Base-by-base conservation (phyloP, 192 early-diverging fungal genomes). In the Podila horticola region DNA sequence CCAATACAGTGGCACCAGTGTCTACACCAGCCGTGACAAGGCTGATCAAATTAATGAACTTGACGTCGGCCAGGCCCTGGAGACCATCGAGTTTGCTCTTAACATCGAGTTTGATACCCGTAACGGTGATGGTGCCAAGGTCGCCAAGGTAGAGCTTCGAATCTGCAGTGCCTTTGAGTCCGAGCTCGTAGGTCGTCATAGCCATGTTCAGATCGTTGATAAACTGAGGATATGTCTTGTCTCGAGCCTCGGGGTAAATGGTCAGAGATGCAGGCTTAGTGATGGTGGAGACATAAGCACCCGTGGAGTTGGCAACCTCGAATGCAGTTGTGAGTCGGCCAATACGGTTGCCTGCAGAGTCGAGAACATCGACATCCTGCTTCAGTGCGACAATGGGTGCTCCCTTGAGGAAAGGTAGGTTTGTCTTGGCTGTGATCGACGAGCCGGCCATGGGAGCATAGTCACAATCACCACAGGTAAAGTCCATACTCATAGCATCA, bases 371-470 rank as follows among this genome's bases (percentile, higher is more conserved):
- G 7, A 90, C 63, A 20, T 85, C 79, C 59, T 88, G 85, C 24
- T 79, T 66, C 17, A 88, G 77, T 30, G 83, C 30, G 24, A 74
- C 74, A 64, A 91, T 86, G 12, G 76, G 84, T n/a, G 86, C 67
- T n/a, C 79, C 61, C n/a, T 88, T 83, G 59, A 82, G 82, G 51
- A 92, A 92, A 9, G 90, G 90, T 62, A 91, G 86, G 12, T 79
- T 67, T 68, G 86, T 86, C 3, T 69, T 63, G 7, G 87, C 87
- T 5, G 67, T 71, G 26, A 91, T 84, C 34, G 82, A 64, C 26
- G 87, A 84, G 22, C 58, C 57, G 2, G 83, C 64, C 13, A 48
- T 57, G 31, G 90, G 90, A 29, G 71, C 15, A 49, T 86, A 91
- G 12, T 82, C 66, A 62, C 72, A 74, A 0, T 51, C 65, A 0